Conservation (phyloP, 352 stramenopile genomes). For the Phytophthora palmivora region DNA sequence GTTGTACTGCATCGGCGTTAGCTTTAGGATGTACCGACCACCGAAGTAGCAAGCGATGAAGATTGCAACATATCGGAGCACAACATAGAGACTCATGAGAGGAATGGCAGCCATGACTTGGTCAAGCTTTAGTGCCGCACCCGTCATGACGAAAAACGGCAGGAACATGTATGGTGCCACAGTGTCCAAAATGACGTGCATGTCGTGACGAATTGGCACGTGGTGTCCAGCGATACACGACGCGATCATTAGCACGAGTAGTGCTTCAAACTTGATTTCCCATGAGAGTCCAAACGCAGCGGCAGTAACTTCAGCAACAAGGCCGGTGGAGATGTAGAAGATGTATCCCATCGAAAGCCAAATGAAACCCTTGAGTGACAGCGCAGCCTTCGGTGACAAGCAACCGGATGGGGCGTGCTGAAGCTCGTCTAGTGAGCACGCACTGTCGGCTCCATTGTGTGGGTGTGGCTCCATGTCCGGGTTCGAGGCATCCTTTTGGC, state of each 20-base stretch:
- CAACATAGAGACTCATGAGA: too few species aligned
- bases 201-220: constrained; percentile 66
- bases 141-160: constrained; percentile 82
- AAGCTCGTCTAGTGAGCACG: constrained; percentile 21
- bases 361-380: constrained; percentile 70
- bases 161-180: constrained; percentile 74
- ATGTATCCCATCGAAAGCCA: constrained; percentile 67
- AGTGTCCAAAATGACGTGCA: constrained; percentile 77
- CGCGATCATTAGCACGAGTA: constrained; percentile 74
- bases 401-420: constrained; percentile 40
- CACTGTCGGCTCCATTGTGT: constrained; percentile 50
- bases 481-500: constrained; percentile 28
- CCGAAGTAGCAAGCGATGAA: constrained; percentile 47
- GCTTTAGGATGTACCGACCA: constrained; percentile 28
- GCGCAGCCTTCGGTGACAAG: constrained; percentile 33
- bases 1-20: too few species aligned
- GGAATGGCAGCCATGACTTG: constrained; percentile 25
- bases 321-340: constrained; percentile 67
- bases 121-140: constrained; percentile 68
- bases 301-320: constrained; percentile 52
- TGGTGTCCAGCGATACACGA: constrained; percentile 74
- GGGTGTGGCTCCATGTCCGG: constrained; percentile 53
- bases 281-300: constrained; percentile 59
- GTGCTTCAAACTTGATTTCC: constrained; percentile 73
- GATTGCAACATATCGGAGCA: constrained; percentile 42